Base-by-base conservation (phyloP, 306 rosid species). In the Dicorynia guianensis region DNA sequence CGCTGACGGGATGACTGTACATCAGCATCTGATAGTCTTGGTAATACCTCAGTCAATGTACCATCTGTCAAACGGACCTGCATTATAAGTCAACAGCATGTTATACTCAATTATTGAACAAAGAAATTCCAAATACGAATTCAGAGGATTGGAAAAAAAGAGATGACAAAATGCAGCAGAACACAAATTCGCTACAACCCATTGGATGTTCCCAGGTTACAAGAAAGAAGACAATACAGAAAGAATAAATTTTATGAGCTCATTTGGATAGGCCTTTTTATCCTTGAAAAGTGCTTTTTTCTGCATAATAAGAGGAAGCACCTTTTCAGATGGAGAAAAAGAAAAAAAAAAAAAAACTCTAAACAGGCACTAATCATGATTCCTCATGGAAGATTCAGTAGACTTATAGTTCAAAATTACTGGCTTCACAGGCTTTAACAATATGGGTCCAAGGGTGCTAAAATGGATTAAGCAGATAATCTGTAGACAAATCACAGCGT, bases 61-160 rank as follows among this genome's bases (percentile, higher is more conserved):
- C 87, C 85, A 71, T 90, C 98, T 17, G 89, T 72, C 80, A 88
- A 64, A 49, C 85, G 93, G 57, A 84, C 93, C 97, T 94, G 86
- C 78, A 76, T 75, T 40, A 76, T 47, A 74, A 63, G 75, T 74
- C 69, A 74, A 47, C 80, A 63, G 46, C 64, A 54, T 49, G 14
- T 47, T 71, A 36, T 8, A 57, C 75, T 76, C 48, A 34, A 47
- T 25, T 44, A 61, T 38, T 59, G 47, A 69, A 39, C 72, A 66
- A 76, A n/a, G 70, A 74, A 60, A 36, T 58, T 54, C 38, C 69
- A 67, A 54, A 48, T 20, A 57, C 40, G 40, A 77, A 71, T 43
- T 50, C 56, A 11, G 10, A 57, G 30, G 30, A 25, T 25, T 1
- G 30, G 30, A 25, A 25, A 25, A 25, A 57, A 69, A 56, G 14